phyloP scores from a whole-genome alignment of 2,329 filamentous ascomycete species.

The Aureobasidium pullulans region DNA sequence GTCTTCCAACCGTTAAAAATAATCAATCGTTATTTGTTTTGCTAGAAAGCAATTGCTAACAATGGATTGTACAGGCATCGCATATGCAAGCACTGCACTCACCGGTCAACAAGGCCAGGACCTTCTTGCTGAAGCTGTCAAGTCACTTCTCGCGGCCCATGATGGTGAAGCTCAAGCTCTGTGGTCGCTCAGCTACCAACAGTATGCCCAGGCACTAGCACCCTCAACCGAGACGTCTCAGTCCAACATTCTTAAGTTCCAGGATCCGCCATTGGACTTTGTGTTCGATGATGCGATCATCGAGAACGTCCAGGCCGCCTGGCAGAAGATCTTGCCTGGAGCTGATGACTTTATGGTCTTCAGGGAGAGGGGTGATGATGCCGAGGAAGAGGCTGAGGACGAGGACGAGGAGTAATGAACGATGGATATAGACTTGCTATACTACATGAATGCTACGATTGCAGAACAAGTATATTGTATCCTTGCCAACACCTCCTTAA shows the following conservation, averaged over 20 bases:
- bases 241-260: slow-evolving; percentile 48
- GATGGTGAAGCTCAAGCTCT: slow-evolving; percentile 34
- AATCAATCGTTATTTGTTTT: slow-evolving; percentile 19
- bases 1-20: slow-evolving; percentile 17
- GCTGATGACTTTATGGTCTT: slow-evolving; percentile 66
- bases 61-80: slow-evolving; percentile 41
- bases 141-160: slow-evolving; percentile 31
- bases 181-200: slow-evolving; percentile 49
- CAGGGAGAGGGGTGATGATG: slow-evolving; percentile 59
- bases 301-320: slow-evolving; percentile 60
- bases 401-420: slow-evolving; percentile 14
- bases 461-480: not conserved
- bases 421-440: not conserved
- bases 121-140: slow-evolving; percentile 35
- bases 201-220: slow-evolving; percentile 28
- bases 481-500: too few relatives aligned
- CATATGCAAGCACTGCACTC: slow-evolving; percentile 47
- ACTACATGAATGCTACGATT: not conserved
- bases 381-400: slow-evolving; percentile 47
- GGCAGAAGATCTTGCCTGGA: slow-evolving; percentile 54
- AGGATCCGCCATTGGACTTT: slow-evolving; percentile 55
- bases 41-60: slow-evolving; percentile 29
- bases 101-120: slow-evolving; percentile 27
- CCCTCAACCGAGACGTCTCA: slow-evolving; percentile 21
- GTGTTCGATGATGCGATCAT: slow-evolving; percentile 67